Evolutionary conservation across 208 protist species (phyloP).

Genomic region (Phytomonas francai): DNA sequence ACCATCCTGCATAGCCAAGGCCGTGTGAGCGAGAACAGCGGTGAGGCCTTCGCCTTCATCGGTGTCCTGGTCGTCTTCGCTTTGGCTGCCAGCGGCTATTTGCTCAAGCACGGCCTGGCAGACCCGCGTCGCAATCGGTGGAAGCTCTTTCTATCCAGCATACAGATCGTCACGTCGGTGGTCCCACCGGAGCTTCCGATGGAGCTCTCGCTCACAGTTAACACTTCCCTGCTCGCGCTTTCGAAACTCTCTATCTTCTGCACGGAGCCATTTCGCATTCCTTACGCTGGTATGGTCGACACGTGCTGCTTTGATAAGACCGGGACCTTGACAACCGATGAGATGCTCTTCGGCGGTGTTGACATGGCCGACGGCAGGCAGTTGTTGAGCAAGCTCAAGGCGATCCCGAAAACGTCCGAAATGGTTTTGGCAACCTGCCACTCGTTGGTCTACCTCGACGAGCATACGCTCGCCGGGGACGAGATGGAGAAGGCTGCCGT

Average conservation of each 20-base stretch:
- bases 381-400: slow-evolving; percentile 68
- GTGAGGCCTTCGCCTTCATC: slow-evolving; percentile 95
- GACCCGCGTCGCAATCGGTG: slow-evolving; percentile 82
- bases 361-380: slow-evolving; percentile 87
- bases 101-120: slow-evolving; percentile 88
- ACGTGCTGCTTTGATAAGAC: slow-evolving; percentile 99
- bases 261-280: slow-evolving; percentile 99
- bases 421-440: slow-evolving; percentile 87
- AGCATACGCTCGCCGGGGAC: slow-evolving; percentile 90
- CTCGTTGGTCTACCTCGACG: slow-evolving; percentile 83
- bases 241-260: slow-evolving; percentile 90
- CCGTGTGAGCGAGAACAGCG: slow-evolving; percentile 92
- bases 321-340: slow-evolving; percentile 96
- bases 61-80: slow-evolving; percentile 96
- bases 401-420: slow-evolving; percentile 57
- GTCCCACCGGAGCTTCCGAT: slow-evolving; percentile 99
- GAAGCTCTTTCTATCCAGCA: slow-evolving; percentile 97
- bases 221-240: slow-evolving; percentile 93
- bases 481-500: slow-evolving; percentile 95
- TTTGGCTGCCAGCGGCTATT: slow-evolving; percentile 89
- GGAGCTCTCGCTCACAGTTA: slow-evolving; percentile 98
- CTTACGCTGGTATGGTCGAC: slow-evolving; percentile 97
- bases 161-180: slow-evolving; percentile 98
- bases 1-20: slow-evolving; percentile 92
- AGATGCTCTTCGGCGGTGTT: slow-evolving; percentile 91